Conservation (phyloP, 1,284 basidiomycete genomes). For the Ceratobasidium sp. region DNA sequence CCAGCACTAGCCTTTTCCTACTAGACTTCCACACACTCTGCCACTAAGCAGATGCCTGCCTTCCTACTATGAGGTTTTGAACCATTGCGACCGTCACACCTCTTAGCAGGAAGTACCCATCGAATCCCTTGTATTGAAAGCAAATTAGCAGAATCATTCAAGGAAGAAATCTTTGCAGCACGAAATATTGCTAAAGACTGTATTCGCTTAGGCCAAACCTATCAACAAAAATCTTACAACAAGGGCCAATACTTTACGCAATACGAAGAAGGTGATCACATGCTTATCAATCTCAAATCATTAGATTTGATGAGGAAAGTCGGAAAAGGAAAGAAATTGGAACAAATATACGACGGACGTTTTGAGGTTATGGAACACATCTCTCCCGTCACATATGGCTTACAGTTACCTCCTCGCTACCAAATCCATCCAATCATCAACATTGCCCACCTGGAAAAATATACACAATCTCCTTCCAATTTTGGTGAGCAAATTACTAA, state of each 20-base stretch:
- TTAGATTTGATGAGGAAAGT: constrained; percentile 51
- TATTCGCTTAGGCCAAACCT: constrained; percentile 46
- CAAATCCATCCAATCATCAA: constrained; percentile 56
- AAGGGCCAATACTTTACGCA: constrained; percentile 40
- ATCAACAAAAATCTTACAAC: constrained; percentile 51
- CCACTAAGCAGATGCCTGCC: too few species aligned
- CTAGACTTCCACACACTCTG: constrained; percentile 50
- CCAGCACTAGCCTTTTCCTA: constrained; percentile 52
- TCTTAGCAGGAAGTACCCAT: constrained; percentile 27
- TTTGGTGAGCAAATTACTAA: too few species aligned
- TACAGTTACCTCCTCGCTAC: constrained; percentile 54
- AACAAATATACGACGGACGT: constrained; percentile 55
- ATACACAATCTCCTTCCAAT: too few species aligned
- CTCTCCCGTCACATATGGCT: constrained; percentile 53
- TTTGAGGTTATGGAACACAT: constrained; percentile 55
- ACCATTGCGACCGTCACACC: constrained; percentile 50
- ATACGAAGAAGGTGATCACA: constrained; percentile 53
- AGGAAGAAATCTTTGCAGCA: constrained; percentile 43
- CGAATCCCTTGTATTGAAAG: too few species aligned
- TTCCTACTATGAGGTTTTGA: too few species aligned
- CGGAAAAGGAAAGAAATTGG: constrained; percentile 56
- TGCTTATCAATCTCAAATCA: constrained; percentile 56
- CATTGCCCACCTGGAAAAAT: constrained; percentile 54
- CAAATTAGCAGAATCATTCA: constrained; percentile 43
- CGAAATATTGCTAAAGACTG: constrained; percentile 47